Evolutionary conservation across 2,329 filamentous ascomycete genomes (phyloP).

Genomic region (Scedosporium minutisporum): DNA sequence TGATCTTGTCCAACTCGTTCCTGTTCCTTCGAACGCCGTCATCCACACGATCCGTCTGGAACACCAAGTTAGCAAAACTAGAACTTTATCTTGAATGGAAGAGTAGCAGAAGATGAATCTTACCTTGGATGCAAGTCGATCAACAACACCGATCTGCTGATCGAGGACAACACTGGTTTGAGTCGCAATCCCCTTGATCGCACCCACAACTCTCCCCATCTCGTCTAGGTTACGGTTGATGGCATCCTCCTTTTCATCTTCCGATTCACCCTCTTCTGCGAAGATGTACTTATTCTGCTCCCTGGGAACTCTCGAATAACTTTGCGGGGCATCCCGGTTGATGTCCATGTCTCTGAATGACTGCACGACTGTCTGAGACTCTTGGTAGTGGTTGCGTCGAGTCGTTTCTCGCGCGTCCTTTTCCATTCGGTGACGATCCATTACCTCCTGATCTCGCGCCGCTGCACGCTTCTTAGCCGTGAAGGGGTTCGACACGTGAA

Average conservation of each 20-base stretch:
- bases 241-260: constrained; percentile 33
- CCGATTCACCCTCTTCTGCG: constrained; percentile 58
- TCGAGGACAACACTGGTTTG: constrained; percentile 70
- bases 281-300: constrained; percentile 58
- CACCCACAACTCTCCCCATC: too few species aligned
- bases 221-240: constrained; percentile 52
- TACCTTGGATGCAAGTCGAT: too few species aligned
- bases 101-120: too few species aligned
- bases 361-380: neutral
- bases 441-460: constrained; percentile 56
- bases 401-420: constrained; percentile 56
- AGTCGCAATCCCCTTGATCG: constrained; percentile 57
- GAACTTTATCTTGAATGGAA: too few species aligned
- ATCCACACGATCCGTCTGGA: constrained; percentile 76
- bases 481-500: constrained; percentile 70
- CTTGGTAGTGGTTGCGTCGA: constrained; percentile 24
- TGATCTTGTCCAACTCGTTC: constrained; percentile 59
- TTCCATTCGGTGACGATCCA: constrained; percentile 60
- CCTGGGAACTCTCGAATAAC: too few species aligned
- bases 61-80: too few species aligned
- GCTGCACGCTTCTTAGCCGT: constrained; percentile 56
- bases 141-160: constrained; percentile 70
- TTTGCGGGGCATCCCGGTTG: too few species aligned
- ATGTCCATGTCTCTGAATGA: neutral
- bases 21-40: constrained; percentile 74